Conservation (phyloP, 2,329 filamentous ascomycete genomes). For the Colletotrichum aenigma region DNA sequence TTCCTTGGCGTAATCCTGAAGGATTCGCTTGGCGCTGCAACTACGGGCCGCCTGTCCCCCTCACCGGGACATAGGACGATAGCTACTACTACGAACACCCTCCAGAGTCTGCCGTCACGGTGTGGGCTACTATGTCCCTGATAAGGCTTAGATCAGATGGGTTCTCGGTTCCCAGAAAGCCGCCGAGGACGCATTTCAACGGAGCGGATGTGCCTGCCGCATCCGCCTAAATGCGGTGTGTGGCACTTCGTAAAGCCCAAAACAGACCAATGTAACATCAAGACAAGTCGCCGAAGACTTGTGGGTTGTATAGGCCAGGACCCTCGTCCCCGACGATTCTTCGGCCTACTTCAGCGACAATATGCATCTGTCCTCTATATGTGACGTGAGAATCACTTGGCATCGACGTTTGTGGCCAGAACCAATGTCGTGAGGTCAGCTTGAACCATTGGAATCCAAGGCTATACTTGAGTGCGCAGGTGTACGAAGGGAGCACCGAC, state of each 20-base stretch:
- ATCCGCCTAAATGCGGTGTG: neutral
- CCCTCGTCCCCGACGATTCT: neutral
- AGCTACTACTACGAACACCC: neutral
- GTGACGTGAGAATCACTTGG: neutral
- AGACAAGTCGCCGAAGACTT: neutral
- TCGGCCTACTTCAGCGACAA: neutral
- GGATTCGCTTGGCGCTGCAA: neutral
- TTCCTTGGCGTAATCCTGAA: neutral
- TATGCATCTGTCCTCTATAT: neutral
- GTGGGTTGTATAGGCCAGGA: neutral
- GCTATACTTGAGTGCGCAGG: neutral
- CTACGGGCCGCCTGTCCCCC: neutral
- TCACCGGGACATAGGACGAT: neutral
- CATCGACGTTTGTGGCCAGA: neutral
- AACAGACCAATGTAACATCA: neutral
- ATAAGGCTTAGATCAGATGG: neutral
- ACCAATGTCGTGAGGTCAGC: neutral
- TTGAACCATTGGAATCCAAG: neutral
- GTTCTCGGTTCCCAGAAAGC: neutral
- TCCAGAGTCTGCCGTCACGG: neutral
- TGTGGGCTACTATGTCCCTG: neutral
- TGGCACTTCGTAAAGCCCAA: neutral
- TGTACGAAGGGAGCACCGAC: neutral
- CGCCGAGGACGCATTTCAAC: neutral
- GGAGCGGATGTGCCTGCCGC: neutral